These are phyloP conservation scores for Fusarium globosum DNA, from an alignment of 2,329 filamentous ascomycete genomes.

Conservation along the genomic window DNA sequence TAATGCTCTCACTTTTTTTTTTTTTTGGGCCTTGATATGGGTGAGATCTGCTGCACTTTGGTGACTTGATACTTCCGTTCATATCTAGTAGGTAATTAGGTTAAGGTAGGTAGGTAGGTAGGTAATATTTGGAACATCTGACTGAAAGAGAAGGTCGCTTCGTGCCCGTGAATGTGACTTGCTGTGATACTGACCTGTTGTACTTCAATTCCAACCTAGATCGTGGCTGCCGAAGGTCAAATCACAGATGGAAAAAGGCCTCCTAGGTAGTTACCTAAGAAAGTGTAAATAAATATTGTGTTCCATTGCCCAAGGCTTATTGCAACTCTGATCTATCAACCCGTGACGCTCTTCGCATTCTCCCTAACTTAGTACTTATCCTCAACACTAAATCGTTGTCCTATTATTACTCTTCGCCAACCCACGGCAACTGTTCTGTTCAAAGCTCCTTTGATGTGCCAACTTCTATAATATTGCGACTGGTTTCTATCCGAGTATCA, in stretches of 20 bases:
- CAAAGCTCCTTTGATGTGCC: not conserved
- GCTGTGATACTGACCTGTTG: not conserved
- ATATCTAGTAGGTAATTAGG: not conserved
- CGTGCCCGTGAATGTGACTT: not conserved
- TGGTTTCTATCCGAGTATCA: not conserved
- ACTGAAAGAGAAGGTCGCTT: not conserved
- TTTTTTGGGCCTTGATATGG: not conserved
- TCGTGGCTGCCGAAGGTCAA: conserved; percentile 2
- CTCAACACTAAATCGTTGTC: not conserved
- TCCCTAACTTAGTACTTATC: conserved; percentile 6
- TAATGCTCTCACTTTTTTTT: not conserved
- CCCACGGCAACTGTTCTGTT: not conserved
- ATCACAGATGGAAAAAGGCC: not conserved
- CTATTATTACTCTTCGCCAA: not conserved
- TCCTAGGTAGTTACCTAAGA: not conserved
- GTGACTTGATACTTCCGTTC: not conserved
- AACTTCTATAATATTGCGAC: not conserved
- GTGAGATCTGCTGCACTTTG: not conserved
- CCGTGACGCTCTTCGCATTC: not conserved
- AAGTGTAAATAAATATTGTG: not conserved
- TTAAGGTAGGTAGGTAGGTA: not conserved
- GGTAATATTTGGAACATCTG: not conserved
- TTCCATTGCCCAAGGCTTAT: not conserved
- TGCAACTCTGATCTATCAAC: not conserved
- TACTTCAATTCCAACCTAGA: not conserved